Conservation (phyloP, 345 rosid species). For the Kernera saxatilis region DNA sequence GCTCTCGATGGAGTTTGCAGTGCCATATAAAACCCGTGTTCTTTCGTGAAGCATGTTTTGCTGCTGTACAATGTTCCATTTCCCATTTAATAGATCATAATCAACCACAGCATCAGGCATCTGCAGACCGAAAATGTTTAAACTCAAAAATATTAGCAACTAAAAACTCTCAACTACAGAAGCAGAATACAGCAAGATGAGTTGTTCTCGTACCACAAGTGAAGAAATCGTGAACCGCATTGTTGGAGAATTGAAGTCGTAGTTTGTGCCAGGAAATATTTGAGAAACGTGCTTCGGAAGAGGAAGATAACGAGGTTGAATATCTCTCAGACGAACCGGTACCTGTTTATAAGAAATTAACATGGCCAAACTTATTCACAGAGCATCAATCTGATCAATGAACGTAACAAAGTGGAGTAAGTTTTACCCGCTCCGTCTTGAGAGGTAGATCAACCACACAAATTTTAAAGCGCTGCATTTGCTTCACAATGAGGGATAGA, state of each 20-base stretch:
- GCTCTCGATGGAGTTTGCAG: constrained; percentile 42
- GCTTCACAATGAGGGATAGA: constrained; percentile 53
- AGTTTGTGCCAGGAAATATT: constrained; percentile 82
- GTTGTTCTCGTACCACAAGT: constrained; percentile 63
- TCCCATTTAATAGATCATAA: constrained; percentile 71
- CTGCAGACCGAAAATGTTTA: constrained; percentile 33
- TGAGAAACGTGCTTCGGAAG: constrained; percentile 72
- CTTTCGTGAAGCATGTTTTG: constrained; percentile 93
- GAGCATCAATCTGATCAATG: not conserved
- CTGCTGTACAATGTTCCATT: constrained; percentile 89
- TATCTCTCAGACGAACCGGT: constrained; percentile 51
- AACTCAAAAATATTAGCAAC: not conserved
- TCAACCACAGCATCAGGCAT: constrained; percentile 98
- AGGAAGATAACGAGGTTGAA: constrained; percentile 68
- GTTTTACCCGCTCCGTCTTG: constrained; percentile 47
- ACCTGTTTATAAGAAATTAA: constrained; percentile 35
- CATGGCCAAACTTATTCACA: not conserved
- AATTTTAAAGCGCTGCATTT: constrained; percentile 47
- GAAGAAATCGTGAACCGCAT: constrained; percentile 90
- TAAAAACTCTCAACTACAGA: not conserved
- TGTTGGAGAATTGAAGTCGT: constrained; percentile 63
- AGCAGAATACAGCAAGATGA: not conserved
- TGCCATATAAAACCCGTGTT: constrained; percentile 78
- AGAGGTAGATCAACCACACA: constrained; percentile 78
- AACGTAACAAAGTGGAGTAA: not conserved